These are phyloP conservation scores for Modicella reniformis DNA, from an alignment of 371 early-diverging fungal genomes.

Conservation along the genomic window DNA sequence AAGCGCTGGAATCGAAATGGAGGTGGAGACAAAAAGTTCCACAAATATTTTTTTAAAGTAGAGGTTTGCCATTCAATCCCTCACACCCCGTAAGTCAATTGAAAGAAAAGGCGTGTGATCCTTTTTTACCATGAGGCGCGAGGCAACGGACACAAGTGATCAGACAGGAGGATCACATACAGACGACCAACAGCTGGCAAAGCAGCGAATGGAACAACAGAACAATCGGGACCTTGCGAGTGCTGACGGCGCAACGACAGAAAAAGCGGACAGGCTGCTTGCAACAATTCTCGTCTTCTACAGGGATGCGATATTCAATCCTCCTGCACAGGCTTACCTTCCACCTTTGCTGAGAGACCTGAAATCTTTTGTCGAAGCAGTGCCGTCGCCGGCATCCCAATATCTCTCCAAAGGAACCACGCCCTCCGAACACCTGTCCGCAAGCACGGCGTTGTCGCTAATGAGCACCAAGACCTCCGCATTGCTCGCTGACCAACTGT, in stretches of 20 bases:
- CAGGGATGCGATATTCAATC: slow-evolving; percentile 18
- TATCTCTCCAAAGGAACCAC: slow-evolving; percentile 12
- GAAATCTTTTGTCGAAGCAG: not conserved
- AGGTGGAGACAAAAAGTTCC: slow-evolving; percentile 5
- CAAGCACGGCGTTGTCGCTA: slow-evolving; percentile 3
- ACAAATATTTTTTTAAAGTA: slow-evolving; percentile 8
- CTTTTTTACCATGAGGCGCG: not conserved
- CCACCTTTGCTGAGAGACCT: slow-evolving; percentile 12
- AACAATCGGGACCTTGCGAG: no score
- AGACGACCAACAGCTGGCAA: not conserved
- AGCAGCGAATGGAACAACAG: not conserved
- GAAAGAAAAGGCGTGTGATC: not conserved
- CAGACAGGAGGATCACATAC: not conserved
- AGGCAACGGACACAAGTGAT: not conserved
- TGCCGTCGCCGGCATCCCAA: not conserved
- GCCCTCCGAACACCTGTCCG: not conserved
- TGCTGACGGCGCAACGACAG: not conserved
- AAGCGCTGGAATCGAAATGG: not conserved
- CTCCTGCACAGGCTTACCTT: not conserved
- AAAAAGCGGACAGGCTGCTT: slow-evolving; percentile 22
- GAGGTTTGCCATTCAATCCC: no score
- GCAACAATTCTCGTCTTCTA: slow-evolving; percentile 37
- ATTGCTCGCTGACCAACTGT: slow-evolving; percentile 7
- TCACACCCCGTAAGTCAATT: no score
- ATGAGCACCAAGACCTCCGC: no score